Evolutionary conservation across 192 early-diverging fungal genomes (phyloP), one percentile per base, ranked within the genome.

Genomic region (Coemansia sp.): DNA sequence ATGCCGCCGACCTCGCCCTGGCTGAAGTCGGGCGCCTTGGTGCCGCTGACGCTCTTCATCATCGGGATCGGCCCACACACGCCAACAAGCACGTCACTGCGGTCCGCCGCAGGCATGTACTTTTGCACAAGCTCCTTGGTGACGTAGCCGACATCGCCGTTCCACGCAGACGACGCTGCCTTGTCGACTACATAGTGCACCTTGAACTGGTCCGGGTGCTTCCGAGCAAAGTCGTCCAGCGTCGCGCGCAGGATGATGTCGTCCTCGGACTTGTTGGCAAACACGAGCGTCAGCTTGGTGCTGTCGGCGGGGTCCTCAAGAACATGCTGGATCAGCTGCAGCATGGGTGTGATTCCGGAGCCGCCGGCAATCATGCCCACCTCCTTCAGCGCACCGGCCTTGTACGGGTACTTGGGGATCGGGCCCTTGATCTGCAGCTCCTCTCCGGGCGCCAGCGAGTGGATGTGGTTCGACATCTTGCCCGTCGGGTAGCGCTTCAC

Each of bases 281-380:
- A 91, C 35, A 94, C 59, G 32, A 94, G 73, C n/a, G 81, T 77
- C 46, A 91, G 52, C 53, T 85, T 81, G 46, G 89, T 90, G 25
- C 76, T 54, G 72, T 89, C 85, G 10, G 70, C 67, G 14, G 78
- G 78, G 60, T 92, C 80, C 32, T 55, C 42, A 18, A 85, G 56
- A 28, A 92, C 67, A 8, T 83, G 77, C 58, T 82, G 79, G 45
- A 91, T 73, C 36, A 94, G 58, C 72, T 94, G 92, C 41, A 85
- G 58, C 78, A 87, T 85, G 9, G 90, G 90, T 17, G 91, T 91
- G 42, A 94, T 87, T 11, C 86, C 91, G 14, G 87, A 85, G n/a
- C 92, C 92, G 29, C 90, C 91, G 17, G 86, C 87, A 57, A 95
- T 80, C 84, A 93, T 76, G 25, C 83, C 86, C 27, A 95, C 79